Evolutionary conservation across 2,329 filamentous ascomycete genomes (phyloP).

Genomic region (Rutstroemia sp.): DNA sequence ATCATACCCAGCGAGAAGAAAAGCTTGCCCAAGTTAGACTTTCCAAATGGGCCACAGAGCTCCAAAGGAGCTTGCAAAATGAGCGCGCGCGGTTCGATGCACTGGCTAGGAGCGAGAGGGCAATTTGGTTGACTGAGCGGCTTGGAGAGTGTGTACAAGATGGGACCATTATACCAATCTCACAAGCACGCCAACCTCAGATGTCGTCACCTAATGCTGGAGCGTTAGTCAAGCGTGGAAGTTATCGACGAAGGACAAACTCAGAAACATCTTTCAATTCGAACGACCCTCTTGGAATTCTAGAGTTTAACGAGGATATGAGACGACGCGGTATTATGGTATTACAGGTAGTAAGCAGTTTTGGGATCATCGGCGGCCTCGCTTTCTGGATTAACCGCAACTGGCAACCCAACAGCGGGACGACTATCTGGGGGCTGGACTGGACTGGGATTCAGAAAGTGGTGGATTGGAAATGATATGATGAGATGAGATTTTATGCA

Average conservation of each 20-base stretch:
- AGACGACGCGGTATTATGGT: constrained; percentile 58
- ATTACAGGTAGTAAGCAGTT: constrained; percentile 65
- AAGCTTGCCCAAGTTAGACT: constrained; percentile 60
- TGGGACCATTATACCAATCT: constrained; percentile 50
- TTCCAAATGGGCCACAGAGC: constrained; percentile 73
- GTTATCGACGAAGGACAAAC: constrained; percentile 12
- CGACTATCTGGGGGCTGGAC: constrained; percentile 18
- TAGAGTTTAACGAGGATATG: constrained; percentile 61
- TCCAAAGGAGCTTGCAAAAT: constrained; percentile 67
- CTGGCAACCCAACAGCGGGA: constrained; percentile 4
- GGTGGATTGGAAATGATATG: constrained; percentile 12
- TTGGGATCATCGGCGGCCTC: constrained; percentile 67
- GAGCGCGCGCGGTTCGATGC: constrained; percentile 64
- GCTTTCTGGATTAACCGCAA: constrained; percentile 47
- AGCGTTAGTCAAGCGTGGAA: constrained; percentile 17
- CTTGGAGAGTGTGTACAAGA: constrained; percentile 61
- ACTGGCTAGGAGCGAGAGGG: constrained; percentile 53
- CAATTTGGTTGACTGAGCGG: constrained; percentile 60
- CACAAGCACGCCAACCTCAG: constrained; percentile 23
- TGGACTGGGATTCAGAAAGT: constrained; percentile 13
- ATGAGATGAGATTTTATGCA: neutral
- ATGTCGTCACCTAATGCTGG: constrained; percentile 9
- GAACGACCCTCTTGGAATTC: constrained; percentile 72
- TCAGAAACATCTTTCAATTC: constrained; percentile 16
- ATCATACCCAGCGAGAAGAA: constrained; percentile 53